phyloP scores from a whole-genome alignment of 345 rosid species.

The Arabis alpina region DNA sequence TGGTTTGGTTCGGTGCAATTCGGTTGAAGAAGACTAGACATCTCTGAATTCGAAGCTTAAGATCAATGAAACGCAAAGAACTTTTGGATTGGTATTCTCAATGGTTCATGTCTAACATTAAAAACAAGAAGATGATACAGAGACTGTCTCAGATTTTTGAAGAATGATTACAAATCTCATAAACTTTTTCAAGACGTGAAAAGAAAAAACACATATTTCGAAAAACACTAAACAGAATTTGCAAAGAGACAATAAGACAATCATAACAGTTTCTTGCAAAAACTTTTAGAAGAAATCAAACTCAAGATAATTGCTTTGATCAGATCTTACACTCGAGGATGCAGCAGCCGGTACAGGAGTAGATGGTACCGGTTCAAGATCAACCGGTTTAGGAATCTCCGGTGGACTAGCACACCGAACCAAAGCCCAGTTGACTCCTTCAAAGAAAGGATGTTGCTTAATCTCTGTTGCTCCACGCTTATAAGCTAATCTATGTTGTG shows the following conservation, averaged over 20 bases:
- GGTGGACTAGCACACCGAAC: constrained; percentile 85
- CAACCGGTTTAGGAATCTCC: constrained; percentile 72
- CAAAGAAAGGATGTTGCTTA: constrained; percentile 82
- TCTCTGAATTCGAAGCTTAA: not conserved
- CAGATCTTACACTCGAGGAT: constrained; percentile 57
- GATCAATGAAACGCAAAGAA: constrained; percentile 13
- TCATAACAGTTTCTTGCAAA: constrained; percentile 21
- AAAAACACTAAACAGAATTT: constrained; percentile 38
- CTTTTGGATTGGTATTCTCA: not conserved
- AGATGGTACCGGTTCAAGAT: constrained; percentile 52
- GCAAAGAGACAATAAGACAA: constrained; percentile 33
- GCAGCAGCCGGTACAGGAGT: constrained; percentile 38
- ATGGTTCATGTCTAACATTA: constrained; percentile 25
- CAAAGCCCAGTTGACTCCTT: constrained; percentile 87
- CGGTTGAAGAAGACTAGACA: not conserved
- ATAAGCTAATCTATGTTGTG: constrained; percentile 73
- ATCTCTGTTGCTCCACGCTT: constrained; percentile 87
- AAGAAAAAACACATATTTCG: constrained; percentile 7
- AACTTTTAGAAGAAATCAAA: constrained; percentile 70
- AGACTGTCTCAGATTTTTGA: constrained; percentile 31
- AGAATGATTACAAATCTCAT: constrained; percentile 43
- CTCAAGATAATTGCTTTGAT: constrained; percentile 65
- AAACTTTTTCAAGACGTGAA: constrained; percentile 33
- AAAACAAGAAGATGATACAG: constrained; percentile 27
- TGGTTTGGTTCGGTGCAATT: no score